phyloP scores from a whole-genome alignment of 371 early-diverging fungal species.

The Mucor mucedo region DNA sequence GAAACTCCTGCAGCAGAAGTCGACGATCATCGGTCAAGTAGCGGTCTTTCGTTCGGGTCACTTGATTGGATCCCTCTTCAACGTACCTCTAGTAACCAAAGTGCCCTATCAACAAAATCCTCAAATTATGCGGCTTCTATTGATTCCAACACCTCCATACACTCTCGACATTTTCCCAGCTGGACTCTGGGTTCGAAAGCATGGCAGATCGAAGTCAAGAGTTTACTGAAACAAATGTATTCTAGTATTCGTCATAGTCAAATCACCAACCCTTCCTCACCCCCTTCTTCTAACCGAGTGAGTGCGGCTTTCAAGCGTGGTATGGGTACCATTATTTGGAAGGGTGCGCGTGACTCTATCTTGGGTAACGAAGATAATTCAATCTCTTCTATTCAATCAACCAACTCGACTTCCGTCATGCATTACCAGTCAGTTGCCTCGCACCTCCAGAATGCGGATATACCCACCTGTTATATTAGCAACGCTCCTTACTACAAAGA shows the following conservation, averaged over 20 bases:
- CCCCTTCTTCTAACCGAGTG: slow-evolving; percentile 14
- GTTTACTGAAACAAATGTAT: slow-evolving; percentile 56
- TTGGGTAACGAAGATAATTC: slow-evolving; percentile 29
- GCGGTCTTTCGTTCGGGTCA: slow-evolving; percentile 18
- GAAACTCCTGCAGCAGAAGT: slow-evolving; percentile 23
- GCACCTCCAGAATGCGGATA: slow-evolving; percentile 20
- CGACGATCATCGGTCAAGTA: slow-evolving; percentile 14
- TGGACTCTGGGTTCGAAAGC: slow-evolving; percentile 19
- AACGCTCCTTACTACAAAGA: slow-evolving; percentile 60
- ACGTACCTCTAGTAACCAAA: slow-evolving; percentile 27
- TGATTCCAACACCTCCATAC: slow-evolving; percentile 2
- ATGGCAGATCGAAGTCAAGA: slow-evolving; percentile 31
- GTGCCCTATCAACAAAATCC: slow-evolving; percentile 11
- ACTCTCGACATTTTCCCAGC: neutral
- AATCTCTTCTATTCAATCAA: slow-evolving; percentile 6
- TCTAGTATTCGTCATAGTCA: slow-evolving; percentile 65
- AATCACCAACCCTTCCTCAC: slow-evolving; percentile 60
- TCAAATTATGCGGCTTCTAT: slow-evolving; percentile 12
- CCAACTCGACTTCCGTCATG: slow-evolving; percentile 13
- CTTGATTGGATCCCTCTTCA: slow-evolving; percentile 19
- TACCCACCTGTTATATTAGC: slow-evolving; percentile 25
- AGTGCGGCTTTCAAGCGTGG: slow-evolving; percentile 44
- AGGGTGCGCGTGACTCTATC: slow-evolving; percentile 21
- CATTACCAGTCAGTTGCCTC: slow-evolving; percentile 39
- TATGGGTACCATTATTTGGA: slow-evolving; percentile 47